Conservation (phyloP, 179 eudicot species). For the Corrigiola litoralis region DNA sequence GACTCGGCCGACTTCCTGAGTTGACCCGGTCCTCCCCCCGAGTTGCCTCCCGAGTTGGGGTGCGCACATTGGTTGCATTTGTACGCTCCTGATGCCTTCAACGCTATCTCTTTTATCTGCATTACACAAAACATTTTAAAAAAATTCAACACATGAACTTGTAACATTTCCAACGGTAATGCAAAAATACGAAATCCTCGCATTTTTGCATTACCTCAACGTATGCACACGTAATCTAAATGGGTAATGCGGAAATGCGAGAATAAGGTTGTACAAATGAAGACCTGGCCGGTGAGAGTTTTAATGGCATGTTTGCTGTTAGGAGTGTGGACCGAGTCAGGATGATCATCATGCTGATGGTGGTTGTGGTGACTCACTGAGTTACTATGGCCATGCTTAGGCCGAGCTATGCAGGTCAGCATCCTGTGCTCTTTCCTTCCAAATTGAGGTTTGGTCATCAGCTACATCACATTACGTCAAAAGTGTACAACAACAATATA, state of each 20-base stretch:
- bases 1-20: constrained; percentile 19
- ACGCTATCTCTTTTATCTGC: constrained; percentile 77
- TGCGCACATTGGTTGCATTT: constrained; percentile 61
- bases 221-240: too few species aligned
- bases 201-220: too few species aligned
- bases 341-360: constrained; percentile 29
- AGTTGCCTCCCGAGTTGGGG: constrained; percentile 19
- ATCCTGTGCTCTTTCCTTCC: constrained; percentile 23
- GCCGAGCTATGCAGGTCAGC: constrained; percentile 84
- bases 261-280: neutral
- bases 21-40: constrained; percentile 17
- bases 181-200: too few species aligned
- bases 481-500: neutral
- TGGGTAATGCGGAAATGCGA: too few species aligned
- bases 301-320: constrained; percentile 49
- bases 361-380: constrained; percentile 29
- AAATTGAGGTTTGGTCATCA: neutral
- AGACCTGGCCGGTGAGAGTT: constrained; percentile 78
- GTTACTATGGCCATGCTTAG: constrained; percentile 43
- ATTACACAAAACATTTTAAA: too few species aligned
- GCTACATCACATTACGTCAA: neutral
- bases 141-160: neutral
- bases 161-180: too few species aligned
- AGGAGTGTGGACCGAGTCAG: constrained; percentile 31
- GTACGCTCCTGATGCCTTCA: constrained; percentile 89